Evolutionary conservation across 306 rosid species (phyloP).

Genomic region (Glycine tomentella): DNA sequence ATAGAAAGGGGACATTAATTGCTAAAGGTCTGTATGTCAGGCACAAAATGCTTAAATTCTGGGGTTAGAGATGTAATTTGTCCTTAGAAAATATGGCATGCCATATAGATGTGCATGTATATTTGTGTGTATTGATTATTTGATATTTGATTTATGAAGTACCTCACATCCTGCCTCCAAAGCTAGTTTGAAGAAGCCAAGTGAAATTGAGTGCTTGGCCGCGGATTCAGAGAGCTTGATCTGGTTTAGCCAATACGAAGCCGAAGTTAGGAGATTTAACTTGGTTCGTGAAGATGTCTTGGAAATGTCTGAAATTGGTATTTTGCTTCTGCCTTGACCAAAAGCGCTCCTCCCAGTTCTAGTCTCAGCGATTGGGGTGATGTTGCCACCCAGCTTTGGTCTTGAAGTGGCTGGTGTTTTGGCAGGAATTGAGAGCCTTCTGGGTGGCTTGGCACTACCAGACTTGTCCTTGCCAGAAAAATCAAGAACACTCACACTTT

Average conservation of each 20-base stretch:
- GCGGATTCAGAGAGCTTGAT: slow-evolving; percentile 88
- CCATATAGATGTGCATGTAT: not conserved
- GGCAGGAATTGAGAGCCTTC: slow-evolving; percentile 72
- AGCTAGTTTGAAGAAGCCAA: slow-evolving; percentile 89
- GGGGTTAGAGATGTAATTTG: not conserved
- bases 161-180: slow-evolving; percentile 92
- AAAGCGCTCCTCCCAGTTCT: slow-evolving; percentile 48
- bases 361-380: slow-evolving; percentile 68
- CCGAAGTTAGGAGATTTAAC: slow-evolving; percentile 59
- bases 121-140: not conserved
- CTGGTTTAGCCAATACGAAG: slow-evolving; percentile 87
- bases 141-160: not conserved
- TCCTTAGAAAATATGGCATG: not conserved
- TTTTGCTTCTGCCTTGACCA: slow-evolving; percentile 56
- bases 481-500: slow-evolving; percentile 69
- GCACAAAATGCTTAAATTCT: not conserved
- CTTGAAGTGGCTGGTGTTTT: slow-evolving; percentile 56
- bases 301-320: slow-evolving; percentile 62
- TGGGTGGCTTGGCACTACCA: slow-evolving; percentile 65
- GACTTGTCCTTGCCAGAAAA: slow-evolving; percentile 70
- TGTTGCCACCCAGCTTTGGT: slow-evolving; percentile 54
- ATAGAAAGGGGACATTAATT: not conserved
- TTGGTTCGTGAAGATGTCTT: slow-evolving; percentile 55
- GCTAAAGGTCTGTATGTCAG: not conserved
- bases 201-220: slow-evolving; percentile 76